These are phyloP conservation scores for Citrus hindsii DNA, from an alignment of 345 rosid species.

Conservation along the genomic window DNA sequence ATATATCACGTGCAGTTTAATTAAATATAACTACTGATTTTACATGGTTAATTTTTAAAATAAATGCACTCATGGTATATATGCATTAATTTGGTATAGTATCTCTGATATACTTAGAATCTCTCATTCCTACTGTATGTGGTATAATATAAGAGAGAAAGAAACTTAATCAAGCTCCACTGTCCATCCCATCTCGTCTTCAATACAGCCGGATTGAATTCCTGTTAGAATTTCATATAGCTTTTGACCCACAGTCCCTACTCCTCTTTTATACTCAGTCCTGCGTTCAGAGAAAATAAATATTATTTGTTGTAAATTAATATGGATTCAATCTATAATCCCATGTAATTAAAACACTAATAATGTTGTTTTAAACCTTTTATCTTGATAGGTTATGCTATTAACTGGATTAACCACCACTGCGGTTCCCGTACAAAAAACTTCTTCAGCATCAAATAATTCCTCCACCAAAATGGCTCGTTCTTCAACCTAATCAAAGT, in stretches of 20 bases:
- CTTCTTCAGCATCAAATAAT: constrained; percentile 40
- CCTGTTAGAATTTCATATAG: constrained; percentile 27
- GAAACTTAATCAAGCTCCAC: not conserved
- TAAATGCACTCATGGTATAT: too few species aligned
- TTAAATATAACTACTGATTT: too few species aligned
- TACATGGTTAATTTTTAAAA: too few species aligned
- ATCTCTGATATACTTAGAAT: too few species aligned
- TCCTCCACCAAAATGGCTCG: constrained; percentile 30
- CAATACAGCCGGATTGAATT: constrained; percentile 37
- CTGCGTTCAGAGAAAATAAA: constrained; percentile 10
- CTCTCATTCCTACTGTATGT: too few species aligned
- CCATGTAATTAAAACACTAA: not conserved
- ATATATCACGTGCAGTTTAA: too few species aligned
- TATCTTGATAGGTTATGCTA: constrained; percentile 32
- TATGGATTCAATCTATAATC: not conserved
- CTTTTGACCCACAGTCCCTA: constrained; percentile 19
- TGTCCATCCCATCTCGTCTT: constrained; percentile 27
- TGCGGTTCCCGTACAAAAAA: constrained; percentile 52
- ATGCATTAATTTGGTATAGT: too few species aligned
- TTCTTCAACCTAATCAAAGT: constrained; percentile 33
- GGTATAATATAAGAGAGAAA: not conserved
- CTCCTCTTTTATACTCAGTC: constrained; percentile 31
- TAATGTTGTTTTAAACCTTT: constrained; percentile 13
- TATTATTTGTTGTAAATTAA: not conserved
- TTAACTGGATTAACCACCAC: constrained; percentile 32